Base-by-base conservation (phyloP, 805 yeast species). In the Alloascoidea hylecoeti region DNA sequence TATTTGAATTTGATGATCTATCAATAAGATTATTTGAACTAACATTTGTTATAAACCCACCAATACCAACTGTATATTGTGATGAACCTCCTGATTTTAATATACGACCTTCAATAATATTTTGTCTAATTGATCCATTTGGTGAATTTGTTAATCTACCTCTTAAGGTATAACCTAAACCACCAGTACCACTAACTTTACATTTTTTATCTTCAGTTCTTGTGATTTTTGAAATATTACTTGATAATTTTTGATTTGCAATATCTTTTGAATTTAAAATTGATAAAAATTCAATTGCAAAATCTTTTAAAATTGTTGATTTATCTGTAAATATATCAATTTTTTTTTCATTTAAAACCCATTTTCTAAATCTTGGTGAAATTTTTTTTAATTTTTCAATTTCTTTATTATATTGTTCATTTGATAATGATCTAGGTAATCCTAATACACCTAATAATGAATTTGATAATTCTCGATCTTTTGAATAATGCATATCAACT, bases 81-180 rank as follows among this genome's bases (percentile, higher is more conserved):
- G 39, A 30, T 17, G 30, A 16, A 4, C 41, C 46, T 23, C 42
- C 37, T 39, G 62, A 62, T n/a, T n/a, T n/a, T 36, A 71, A 60
- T 35, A 72, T 58, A 63, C 95, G 73, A 42, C 89, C 94, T 13
- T 86, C 82, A 15, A 72, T 73, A 33, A 78, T 63, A 38, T 60
- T 60, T 17, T 68, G 70, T 9, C 58, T 55, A 35, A 68, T 60
- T 16, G 74, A 57, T 37, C 95, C 94, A 48, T 77, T 72, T 16
- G 94, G 92, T 3, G 80, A 64, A 52, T 74, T 79, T 41, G 61
- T 52, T 30, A 84, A 58, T 52, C 84, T 69, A 4, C 94, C 94
- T 41, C 66, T 68, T 43, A 79, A 68, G 32, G 63, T 64, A 49
- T 82, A 84, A 1, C 83, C 69, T 42, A 83, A 64, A 4, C 95